phyloP scores from a whole-genome alignment of 2,329 filamentous ascomycete species.

The Ambrosiella cleistominuta region DNA sequence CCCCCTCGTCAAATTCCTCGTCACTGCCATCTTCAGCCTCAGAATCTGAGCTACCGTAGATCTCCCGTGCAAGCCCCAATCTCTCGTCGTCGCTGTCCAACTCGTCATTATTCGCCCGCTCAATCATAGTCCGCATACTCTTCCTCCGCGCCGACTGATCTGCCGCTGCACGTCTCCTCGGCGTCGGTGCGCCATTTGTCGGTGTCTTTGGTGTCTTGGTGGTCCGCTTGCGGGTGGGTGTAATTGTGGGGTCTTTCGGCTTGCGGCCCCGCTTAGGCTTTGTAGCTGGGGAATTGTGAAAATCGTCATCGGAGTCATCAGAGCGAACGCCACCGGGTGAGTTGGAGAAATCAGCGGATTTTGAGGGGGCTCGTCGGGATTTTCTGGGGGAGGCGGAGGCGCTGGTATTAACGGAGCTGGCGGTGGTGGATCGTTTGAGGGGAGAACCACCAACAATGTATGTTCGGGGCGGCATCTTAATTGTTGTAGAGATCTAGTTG shows the following conservation, averaged over 20 bases:
- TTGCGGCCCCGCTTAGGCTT: constrained; percentile 2
- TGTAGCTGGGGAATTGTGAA: constrained; percentile 1
- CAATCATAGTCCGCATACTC: constrained; percentile 59
- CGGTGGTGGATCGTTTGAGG: constrained; percentile 6
- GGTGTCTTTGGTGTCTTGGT: constrained; percentile 19
- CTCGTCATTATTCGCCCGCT: constrained; percentile 46
- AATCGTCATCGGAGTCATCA: constrained; percentile 9
- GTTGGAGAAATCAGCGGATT: constrained; percentile 1
- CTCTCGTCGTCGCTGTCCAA: constrained; percentile 57
- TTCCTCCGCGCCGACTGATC: constrained; percentile 78
- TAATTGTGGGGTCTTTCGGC: constrained; percentile 14
- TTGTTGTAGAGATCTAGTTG: background rate
- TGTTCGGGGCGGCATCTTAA: constrained; percentile 6
- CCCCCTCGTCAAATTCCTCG: constrained; percentile 29
- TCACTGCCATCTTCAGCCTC: constrained; percentile 18
- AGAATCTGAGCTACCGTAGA: constrained; percentile 30
- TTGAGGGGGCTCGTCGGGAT: constrained; percentile 3
- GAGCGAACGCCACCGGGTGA: constrained; percentile 3
- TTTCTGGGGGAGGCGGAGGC: constrained; percentile 5
- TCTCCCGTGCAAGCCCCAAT: constrained; percentile 49
- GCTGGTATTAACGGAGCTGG: background rate
- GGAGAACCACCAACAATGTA: constrained; percentile 14
- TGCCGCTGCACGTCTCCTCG: constrained; percentile 49
- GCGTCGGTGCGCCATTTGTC: constrained; percentile 29
- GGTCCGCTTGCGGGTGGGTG: constrained; percentile 21